phyloP scores from a whole-genome alignment of 306 rosid genomes.

The Purshia tridentata region DNA sequence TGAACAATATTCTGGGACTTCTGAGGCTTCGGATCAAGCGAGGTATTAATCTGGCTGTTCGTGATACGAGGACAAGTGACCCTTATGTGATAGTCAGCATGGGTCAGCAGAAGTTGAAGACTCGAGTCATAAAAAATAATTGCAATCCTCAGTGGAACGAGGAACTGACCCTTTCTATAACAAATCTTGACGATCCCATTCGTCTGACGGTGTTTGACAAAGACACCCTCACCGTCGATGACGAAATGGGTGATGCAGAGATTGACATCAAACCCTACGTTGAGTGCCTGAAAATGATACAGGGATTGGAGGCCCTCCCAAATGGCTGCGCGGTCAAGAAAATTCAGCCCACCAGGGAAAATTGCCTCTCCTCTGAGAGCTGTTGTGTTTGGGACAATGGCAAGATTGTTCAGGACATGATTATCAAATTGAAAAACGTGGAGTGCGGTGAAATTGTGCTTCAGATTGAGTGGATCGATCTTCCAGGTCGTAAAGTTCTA shows the following conservation, averaged over 20 bases:
- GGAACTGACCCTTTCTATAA: constrained; percentile 64
- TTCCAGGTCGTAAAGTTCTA: constrained; percentile 47
- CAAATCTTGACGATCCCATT: constrained; percentile 46
- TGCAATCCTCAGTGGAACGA: constrained; percentile 87
- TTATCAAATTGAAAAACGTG: constrained; percentile 63
- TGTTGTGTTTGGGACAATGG: constrained; percentile 59
- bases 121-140: constrained; percentile 48
- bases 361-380: constrained; percentile 69
- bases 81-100: constrained; percentile 59
- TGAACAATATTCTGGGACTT: constrained; percentile 59
- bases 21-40: constrained; percentile 57
- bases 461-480: constrained; percentile 65
- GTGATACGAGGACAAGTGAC: constrained; percentile 69
- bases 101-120: constrained; percentile 61
- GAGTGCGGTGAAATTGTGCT: constrained; percentile 64
- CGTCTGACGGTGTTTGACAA: constrained; percentile 60
- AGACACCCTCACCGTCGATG: constrained; percentile 67
- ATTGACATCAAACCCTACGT: constrained; percentile 69
- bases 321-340: constrained; percentile 62
- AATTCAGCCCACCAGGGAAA: constrained; percentile 48
- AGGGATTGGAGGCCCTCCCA: constrained; percentile 44
- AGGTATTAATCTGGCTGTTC: constrained; percentile 72
- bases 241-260: constrained; percentile 81
- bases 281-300: constrained; percentile 41
- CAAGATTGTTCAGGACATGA: constrained; percentile 61